Evolutionary conservation across 2,329 filamentous ascomycete species (phyloP).

Genomic region (Xylariaceae sp.): DNA sequence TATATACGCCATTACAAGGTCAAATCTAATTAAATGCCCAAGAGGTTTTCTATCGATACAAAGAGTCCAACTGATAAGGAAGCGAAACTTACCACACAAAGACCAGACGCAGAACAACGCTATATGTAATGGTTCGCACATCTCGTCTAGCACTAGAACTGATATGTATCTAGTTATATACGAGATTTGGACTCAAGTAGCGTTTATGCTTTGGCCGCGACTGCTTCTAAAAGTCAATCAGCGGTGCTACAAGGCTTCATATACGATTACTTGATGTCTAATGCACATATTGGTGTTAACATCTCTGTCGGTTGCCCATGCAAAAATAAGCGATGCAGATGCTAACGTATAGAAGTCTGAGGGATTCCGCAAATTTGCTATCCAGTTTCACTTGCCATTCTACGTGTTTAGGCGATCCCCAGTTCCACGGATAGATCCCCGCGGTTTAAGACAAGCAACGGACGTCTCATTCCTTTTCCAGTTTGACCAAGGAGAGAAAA

Average conservation of each 20-base stretch:
- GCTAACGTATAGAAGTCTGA: too few species aligned
- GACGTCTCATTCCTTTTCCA: not conserved
- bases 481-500: not conserved
- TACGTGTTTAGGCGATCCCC: not conserved
- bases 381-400: not conserved
- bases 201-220: not conserved
- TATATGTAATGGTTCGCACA: too few species aligned
- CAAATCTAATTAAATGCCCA: too few species aligned
- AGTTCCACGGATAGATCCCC: not conserved
- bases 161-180: not conserved
- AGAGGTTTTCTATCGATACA: too few species aligned
- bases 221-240: not conserved
- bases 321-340: not conserved
- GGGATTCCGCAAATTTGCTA: not conserved
- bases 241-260: not conserved
- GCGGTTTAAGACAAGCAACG: not conserved
- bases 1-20: too few species aligned
- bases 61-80: too few species aligned
- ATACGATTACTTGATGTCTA: not conserved
- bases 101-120: too few species aligned
- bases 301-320: not conserved
- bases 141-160: not conserved
- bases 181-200: not conserved
- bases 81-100: too few species aligned
- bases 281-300: not conserved